A percentile compares a stretch with the other conserved stretches of the same genome.
These are phyloP conservation scores for Bertia moriformis DNA, from an alignment of 2,329 filamentous ascomycete genomes.

Conservation along the genomic window DNA sequence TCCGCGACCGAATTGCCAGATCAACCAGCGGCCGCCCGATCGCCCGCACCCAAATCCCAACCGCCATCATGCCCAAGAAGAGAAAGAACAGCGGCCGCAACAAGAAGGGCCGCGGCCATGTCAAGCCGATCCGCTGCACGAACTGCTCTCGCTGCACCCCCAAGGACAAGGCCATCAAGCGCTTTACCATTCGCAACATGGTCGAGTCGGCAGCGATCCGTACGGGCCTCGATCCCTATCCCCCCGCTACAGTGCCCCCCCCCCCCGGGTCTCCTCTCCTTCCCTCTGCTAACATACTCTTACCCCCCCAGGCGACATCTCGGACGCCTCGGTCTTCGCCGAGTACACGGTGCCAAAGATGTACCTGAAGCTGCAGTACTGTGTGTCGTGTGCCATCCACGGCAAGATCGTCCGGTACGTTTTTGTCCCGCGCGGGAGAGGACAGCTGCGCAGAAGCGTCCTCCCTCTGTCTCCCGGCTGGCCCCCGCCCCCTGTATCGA, in stretches of 20 bases:
- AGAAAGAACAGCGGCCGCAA: conserved; percentile 82
- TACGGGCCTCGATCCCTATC: conserved; percentile 57
- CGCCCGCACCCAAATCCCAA: conserved; percentile 32
- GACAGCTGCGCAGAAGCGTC: conserved; percentile 21
- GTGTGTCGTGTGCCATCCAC: conserved; percentile 99
- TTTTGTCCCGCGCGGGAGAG: conserved; percentile 39
- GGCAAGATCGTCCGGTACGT: conserved; percentile 99
- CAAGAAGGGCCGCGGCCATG: conserved; percentile 99
- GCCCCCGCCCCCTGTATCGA: no score
- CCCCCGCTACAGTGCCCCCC: conserved; percentile 1
- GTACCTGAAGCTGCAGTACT: conserved; percentile 99
- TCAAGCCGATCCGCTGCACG: conserved; percentile 86
- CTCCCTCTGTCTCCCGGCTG: no score
- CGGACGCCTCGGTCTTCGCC: conserved; percentile 94
- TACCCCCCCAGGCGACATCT: conserved; percentile 77
- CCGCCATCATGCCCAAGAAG: conserved; percentile 58
- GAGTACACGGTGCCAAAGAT: conserved; percentile 99
- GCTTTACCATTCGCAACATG: conserved; percentile 99
- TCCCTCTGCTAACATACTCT: conserved; percentile 6
- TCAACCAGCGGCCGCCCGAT: conserved; percentile 14
- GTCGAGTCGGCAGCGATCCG: conserved; percentile 98
- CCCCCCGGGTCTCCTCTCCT: conserved; percentile 1
- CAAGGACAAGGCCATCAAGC: conserved; percentile 99
- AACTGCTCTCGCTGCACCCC: conserved; percentile 74
- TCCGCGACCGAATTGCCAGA: no score